Conservation (phyloP, 495 filamentous ascomycete genomes). For the Neurospora sp. region DNA sequence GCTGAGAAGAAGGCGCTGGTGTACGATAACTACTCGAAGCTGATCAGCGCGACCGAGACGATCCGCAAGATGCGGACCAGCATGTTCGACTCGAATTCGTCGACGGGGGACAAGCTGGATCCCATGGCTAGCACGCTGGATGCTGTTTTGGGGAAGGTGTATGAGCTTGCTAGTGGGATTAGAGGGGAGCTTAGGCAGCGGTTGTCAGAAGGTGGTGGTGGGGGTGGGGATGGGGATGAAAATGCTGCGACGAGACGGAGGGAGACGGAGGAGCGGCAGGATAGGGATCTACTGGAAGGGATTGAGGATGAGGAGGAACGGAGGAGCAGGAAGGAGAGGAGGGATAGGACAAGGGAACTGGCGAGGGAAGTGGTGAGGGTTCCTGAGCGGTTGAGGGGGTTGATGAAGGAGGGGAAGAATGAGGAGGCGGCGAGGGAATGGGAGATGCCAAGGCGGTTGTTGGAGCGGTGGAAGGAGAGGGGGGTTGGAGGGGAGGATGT, state of each 20-base stretch:
- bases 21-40: constrained; percentile 95
- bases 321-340: constrained; percentile 43
- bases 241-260: neutral
- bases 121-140: constrained; percentile 63
- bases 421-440: constrained; percentile 51
- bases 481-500: constrained; percentile 41
- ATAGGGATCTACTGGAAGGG: constrained; percentile 20
- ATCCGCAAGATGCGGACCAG: constrained; percentile 69
- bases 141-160: constrained; percentile 70
- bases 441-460: constrained; percentile 41
- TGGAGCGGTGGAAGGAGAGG: constrained; percentile 40
- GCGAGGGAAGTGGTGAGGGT: constrained; percentile 44
- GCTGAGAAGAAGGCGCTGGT: constrained; percentile 94
- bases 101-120: constrained; percentile 43
- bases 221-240: neutral
- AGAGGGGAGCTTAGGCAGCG: constrained; percentile 40
- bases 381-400: constrained; percentile 51
- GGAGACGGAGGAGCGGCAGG: neutral
- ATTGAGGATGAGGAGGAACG: constrained; percentile 40
- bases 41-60: constrained; percentile 90
- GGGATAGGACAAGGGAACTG: constrained; percentile 35
- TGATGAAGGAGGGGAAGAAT: constrained; percentile 50
- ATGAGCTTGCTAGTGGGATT: constrained; percentile 60
- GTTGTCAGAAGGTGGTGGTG: constrained; percentile 18
- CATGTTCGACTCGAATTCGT: constrained; percentile 32